These are phyloP conservation scores for Ceratobasidium sp. DNA, from an alignment of 1,284 basidiomycete species.

Conservation along the genomic window DNA sequence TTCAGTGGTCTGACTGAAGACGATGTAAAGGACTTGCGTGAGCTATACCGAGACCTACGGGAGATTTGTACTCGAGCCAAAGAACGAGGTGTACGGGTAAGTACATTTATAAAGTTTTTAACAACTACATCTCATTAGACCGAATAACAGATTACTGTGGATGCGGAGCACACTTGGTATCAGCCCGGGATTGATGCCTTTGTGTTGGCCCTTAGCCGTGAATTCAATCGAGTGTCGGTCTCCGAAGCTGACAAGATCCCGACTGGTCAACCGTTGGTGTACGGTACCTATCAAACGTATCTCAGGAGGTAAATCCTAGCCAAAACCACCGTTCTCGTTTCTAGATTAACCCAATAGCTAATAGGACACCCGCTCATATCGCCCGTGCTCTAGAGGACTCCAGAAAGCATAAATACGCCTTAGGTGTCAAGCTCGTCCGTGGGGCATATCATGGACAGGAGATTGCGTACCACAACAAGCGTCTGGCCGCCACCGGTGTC, in stretches of 20 bases:
- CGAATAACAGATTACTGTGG: conserved; percentile 72
- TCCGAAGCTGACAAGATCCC: conserved; percentile 48
- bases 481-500: not conserved
- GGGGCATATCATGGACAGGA: conserved; percentile 94
- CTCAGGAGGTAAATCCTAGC: conserved; percentile 70
- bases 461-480: conserved; percentile 55
- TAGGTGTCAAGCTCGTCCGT: conserved; percentile 95
- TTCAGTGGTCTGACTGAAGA: conserved; percentile 61
- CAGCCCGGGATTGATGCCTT: conserved; percentile 87
- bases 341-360: conserved; percentile 32
- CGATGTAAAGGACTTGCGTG: conserved; percentile 73
- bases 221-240: conserved; percentile 70
- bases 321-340: not conserved
- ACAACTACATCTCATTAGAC: conserved; percentile 37
- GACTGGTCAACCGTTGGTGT: conserved; percentile 73
- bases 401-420: conserved; percentile 75
- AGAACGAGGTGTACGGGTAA: conserved; percentile 67
- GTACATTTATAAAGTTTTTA: not conserved
- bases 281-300: conserved; percentile 90
- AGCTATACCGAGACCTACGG: conserved; percentile 72
- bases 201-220: conserved; percentile 78
- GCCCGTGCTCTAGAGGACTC: conserved; percentile 78
- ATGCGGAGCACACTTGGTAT: conserved; percentile 89
- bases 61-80: conserved; percentile 73
- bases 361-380: conserved; percentile 78